Base-by-base conservation (phyloP, 495 filamentous ascomycete species). In the Trichocladium uniseriatum region DNA sequence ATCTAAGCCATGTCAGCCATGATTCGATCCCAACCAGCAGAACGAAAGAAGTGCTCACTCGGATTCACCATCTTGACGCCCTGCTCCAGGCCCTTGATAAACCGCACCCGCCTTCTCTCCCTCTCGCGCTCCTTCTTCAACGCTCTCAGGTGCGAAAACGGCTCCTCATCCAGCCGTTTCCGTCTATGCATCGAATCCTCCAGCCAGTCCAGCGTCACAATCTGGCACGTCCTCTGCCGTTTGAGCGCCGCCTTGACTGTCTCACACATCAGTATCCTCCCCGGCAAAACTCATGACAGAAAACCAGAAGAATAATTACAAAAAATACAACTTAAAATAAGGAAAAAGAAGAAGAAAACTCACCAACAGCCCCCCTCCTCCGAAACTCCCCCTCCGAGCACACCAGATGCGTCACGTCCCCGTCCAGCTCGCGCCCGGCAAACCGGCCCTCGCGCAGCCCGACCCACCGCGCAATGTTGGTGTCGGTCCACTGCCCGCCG, bases 31-130 rank as follows among this genome's bases (percentile, higher is more conserved):
- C 43, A 19, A 14, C 28, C 6, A 15, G 2, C 6, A 15, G 4
- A 39, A 42, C 32, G 18, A 53, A 43, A 36, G 15, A 29, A 21
- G 21, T 1, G 58, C 61, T 52, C 50, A 66, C 67, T 59, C n/a
- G 56, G 32, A 42, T 71, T 63, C 13, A 72, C 59, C 32, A 47
- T 55, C 31, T 43, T 61, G 39, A 70, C 63, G 37, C 70, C 57
- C 53, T 76, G 67, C 43, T 73, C 69, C 15, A 78, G 54, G 1
- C 57, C 60, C 47, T 46, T 55, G 3, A 40, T 9, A 8, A 48
- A 9, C 37, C 31, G 51, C 72, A 67, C 32, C 71, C 75, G 59
- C 71, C 65, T 51, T 67, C 71, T 75, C 49, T 79, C 72, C 29
- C 49, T 42, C 31, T 55, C 38, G 1, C 44, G 51, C 38, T 61